Percentiles rank a stretch among this genome's conserved stretches.
phyloP scores from a whole-genome alignment of 2,329 filamentous ascomycete genomes.

The Fusarium cicatricum region DNA sequence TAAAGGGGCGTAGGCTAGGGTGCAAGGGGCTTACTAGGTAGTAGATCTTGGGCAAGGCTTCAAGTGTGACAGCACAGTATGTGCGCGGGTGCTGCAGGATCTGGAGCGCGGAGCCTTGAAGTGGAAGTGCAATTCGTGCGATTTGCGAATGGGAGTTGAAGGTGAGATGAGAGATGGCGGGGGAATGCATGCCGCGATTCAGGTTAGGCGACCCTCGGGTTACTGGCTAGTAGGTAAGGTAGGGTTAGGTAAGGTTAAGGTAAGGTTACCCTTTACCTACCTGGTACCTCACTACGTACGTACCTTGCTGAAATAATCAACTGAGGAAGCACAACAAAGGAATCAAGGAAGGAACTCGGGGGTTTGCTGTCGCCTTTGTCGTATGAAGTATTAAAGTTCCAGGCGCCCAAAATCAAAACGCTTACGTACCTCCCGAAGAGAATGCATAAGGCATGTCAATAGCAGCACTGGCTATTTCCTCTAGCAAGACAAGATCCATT shows the following conservation, averaged over 20 bases:
- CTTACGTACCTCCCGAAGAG: too few species aligned
- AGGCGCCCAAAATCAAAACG: too few species aligned
- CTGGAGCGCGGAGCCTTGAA: conserved; percentile 14
- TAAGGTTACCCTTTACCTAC: conserved; percentile 1
- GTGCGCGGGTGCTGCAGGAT: conserved; percentile 10
- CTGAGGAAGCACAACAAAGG: too few species aligned
- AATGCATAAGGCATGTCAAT: too few species aligned
- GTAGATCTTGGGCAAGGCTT: conserved; percentile 23
- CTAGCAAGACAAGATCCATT: too few species aligned
- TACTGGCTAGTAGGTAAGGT: conserved; percentile 7
- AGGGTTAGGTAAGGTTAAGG: conserved; percentile 20
- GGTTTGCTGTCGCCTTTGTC: too few species aligned
- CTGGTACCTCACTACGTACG: too few species aligned
- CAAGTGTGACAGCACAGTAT: conserved; percentile 13
- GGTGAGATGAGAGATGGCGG: conserved; percentile 21
- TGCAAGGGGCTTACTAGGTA: conserved; percentile 8
- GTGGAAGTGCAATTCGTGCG: conserved; percentile 14
- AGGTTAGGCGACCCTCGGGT: conserved; percentile 33
- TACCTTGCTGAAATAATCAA: too few species aligned
- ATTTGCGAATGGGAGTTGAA: conserved; percentile 31
- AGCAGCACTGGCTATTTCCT: too few species aligned
- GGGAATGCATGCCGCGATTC: conserved; percentile 27
- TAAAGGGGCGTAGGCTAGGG: conserved; percentile 20
- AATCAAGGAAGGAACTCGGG: too few species aligned
- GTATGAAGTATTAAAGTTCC: too few species aligned